Conservation (phyloP, 2,329 filamentous ascomycete species). For the Gremmenia infestans region DNA sequence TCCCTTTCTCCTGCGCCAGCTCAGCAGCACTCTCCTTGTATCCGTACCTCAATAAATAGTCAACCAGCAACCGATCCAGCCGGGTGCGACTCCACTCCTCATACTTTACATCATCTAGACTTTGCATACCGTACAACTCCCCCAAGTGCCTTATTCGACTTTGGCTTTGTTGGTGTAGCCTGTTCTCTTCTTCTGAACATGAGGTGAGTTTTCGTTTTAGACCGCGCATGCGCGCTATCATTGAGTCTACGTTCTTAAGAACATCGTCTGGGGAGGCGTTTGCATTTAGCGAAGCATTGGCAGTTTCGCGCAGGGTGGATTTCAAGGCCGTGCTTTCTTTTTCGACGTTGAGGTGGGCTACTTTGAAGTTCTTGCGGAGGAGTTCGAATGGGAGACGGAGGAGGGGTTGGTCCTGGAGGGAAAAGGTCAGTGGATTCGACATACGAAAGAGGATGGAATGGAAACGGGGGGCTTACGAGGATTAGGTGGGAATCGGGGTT, state of each 20-base stretch:
- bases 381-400: conserved; percentile 90
- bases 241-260: conserved; percentile 75
- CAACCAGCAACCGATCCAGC: conserved; percentile 81
- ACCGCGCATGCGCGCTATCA: conserved; percentile 78
- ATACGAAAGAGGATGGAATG: conserved; percentile 3
- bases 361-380: conserved; percentile 89
- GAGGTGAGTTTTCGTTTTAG: conserved; percentile 81
- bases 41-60: conserved; percentile 82
- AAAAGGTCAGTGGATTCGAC: conserved; percentile 11
- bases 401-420: conserved; percentile 78
- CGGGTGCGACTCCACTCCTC: conserved; percentile 81
- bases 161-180: conserved; percentile 68
- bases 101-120: conserved; percentile 86
- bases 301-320: conserved; percentile 55
- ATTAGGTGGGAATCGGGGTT: conserved; percentile 72
- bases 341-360: conserved; percentile 71
- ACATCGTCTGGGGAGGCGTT: conserved; percentile 67
- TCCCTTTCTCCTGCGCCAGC: conserved; percentile 68
- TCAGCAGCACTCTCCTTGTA: conserved; percentile 72
- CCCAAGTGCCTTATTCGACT: conserved; percentile 77
- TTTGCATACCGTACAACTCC: conserved; percentile 73
- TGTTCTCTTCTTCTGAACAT: conserved; percentile 73
- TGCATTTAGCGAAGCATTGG: conserved; percentile 35
- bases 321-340: conserved; percentile 62
- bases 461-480: conserved; percentile 45